phyloP scores from a whole-genome alignment of 352 stramenopile genomes.

The Pythium aquatile region DNA sequence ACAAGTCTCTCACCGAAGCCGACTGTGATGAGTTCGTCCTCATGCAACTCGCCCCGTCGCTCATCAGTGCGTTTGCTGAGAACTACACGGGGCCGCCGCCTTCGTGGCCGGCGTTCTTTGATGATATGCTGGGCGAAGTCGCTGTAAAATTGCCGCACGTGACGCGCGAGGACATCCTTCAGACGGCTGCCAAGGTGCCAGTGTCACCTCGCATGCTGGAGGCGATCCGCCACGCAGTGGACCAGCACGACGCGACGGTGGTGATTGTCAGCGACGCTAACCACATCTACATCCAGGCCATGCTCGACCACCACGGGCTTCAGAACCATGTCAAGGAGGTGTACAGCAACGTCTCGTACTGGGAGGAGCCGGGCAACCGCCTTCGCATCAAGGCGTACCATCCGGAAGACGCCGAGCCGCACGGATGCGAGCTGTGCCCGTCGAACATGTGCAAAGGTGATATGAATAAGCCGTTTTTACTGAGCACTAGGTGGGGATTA shows the following conservation, averaged over 20 bases:
- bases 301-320: constrained; percentile 21
- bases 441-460: constrained; percentile 31
- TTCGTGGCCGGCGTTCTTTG: constrained; percentile 11
- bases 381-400: constrained; percentile 25
- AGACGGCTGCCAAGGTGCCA: neutral
- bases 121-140: constrained; percentile 1
- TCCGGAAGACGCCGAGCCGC: constrained; percentile 8
- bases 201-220: constrained; percentile 1
- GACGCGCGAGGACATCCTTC: constrained; percentile 16
- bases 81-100: constrained; percentile 10
- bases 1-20: constrained; percentile 30
- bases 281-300: constrained; percentile 25
- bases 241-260: constrained; percentile 13
- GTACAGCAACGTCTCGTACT: constrained; percentile 19
- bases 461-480: neutral
- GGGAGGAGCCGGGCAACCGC: constrained; percentile 6
- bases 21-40: constrained; percentile 24
- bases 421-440: constrained; percentile 25
- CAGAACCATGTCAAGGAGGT: constrained; percentile 11
- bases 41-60: constrained; percentile 2
- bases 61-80: constrained; percentile 10
- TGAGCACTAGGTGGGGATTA: neutral
- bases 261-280: constrained; percentile 29
- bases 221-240: neutral
- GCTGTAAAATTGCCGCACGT: neutral